phyloP scores from a whole-genome alignment of 345 rosid genomes.

The Hibiscus tridactylites region DNA sequence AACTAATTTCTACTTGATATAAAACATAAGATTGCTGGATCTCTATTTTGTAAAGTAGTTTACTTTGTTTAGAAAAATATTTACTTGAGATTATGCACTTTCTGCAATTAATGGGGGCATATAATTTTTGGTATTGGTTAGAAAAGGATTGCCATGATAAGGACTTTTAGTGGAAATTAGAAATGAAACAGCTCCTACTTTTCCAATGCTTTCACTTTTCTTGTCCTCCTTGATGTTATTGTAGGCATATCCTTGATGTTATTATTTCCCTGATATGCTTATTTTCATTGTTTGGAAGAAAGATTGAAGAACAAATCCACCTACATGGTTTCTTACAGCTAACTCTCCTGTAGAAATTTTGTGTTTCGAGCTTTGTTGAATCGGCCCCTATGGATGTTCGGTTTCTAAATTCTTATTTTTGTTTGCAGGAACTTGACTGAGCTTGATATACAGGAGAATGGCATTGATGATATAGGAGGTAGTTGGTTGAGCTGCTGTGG shows the following conservation, averaged over 20 bases:
- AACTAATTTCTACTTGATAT: not conserved
- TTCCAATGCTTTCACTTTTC: not conserved
- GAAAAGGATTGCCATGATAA: not conserved
- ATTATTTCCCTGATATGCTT: not conserved
- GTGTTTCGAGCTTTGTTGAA: no score
- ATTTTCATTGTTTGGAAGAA: constrained; percentile 4
- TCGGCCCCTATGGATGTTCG: no score
- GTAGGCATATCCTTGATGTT: constrained; percentile 13
- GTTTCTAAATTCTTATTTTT: constrained; percentile 8
- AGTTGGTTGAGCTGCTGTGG: constrained; percentile 62
- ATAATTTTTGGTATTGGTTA: not conserved
- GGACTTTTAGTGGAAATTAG: constrained; percentile 7
- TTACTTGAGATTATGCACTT: not conserved
- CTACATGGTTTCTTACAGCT: not conserved
- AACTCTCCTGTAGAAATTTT: not conserved
- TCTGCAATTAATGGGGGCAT: not conserved
- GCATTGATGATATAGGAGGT: constrained; percentile 45
- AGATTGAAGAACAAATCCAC: not conserved
- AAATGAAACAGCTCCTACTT: not conserved
- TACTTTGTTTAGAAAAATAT: not conserved
- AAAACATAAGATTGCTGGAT: not conserved
- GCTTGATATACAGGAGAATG: constrained; percentile 65
- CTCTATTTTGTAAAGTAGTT: not conserved
- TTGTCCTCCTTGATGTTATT: constrained; percentile 12
- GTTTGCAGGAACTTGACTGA: constrained; percentile 51